Conservation (phyloP, 345 rosid species). For the Gossypium turneri region DNA sequence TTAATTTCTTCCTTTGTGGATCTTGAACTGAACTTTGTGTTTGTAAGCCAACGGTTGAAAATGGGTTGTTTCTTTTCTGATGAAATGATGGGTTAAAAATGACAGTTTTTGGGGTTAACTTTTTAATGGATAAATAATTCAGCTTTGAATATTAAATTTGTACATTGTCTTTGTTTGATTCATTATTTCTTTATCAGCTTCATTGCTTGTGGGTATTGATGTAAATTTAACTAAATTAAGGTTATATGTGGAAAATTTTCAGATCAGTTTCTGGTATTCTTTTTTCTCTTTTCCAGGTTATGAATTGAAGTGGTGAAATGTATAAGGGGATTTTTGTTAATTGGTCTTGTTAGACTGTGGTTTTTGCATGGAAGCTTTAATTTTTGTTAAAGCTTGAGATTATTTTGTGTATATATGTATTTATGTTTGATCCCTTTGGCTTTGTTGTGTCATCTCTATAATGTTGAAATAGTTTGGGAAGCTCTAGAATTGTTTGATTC, state of each 20-base stretch:
- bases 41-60: neutral
- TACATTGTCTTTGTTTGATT: slow-evolving; percentile 9
- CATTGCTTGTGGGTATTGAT: neutral
- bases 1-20: slow-evolving; percentile 1
- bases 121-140: neutral
- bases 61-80: neutral
- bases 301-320: neutral
- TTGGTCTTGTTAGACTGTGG: neutral
- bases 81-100: neutral
- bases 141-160: neutral
- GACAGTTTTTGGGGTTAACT: neutral
- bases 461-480: neutral
- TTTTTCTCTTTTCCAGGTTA: neutral
- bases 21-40: slow-evolving; percentile 16
- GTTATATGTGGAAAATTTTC: neutral
- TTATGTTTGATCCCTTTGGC: neutral
- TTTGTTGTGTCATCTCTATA: neutral
- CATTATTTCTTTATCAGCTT: neutral
- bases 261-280: slow-evolving; percentile 4
- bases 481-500: neutral
- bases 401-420: neutral
- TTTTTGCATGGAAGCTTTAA: slow-evolving; percentile 8
- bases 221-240: neutral
- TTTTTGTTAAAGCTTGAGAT: neutral
- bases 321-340: neutral